Evolutionary conservation across 306 rosid species (phyloP).

Genomic region (Crataegus laevigata): DNA sequence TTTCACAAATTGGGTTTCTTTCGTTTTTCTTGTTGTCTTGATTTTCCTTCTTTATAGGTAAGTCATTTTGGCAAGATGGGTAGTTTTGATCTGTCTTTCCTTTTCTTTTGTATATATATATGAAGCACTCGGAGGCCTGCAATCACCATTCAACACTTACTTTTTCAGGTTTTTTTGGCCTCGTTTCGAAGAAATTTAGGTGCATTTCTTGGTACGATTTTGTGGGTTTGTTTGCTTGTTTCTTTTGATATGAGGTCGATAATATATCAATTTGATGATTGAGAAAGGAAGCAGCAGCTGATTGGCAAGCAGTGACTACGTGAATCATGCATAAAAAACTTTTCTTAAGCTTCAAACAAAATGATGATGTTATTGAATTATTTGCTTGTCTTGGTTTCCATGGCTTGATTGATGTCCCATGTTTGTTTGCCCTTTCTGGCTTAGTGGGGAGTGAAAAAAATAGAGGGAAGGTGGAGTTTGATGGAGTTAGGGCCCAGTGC

Average conservation of each 20-base stretch:
- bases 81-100: background rate
- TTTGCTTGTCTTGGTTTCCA: slow-evolving; percentile 5
- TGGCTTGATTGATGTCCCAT: slow-evolving; percentile 15
- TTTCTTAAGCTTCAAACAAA: slow-evolving; percentile 51
- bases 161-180: background rate
- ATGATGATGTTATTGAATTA: slow-evolving; percentile 20
- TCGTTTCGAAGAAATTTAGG: background rate
- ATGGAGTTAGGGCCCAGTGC: slow-evolving; percentile 30
- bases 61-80: background rate
- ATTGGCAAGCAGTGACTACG: slow-evolving; percentile 25
- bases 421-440: slow-evolving; percentile 15
- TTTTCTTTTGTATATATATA: background rate
- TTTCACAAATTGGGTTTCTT: background rate
- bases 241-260: background rate
- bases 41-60: background rate
- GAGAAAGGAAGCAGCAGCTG: slow-evolving; percentile 22
- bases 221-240: background rate
- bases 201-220: slow-evolving; percentile 3
- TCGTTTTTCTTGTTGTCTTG: background rate
- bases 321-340: slow-evolving; percentile 27
- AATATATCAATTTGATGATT: slow-evolving; percentile 2
- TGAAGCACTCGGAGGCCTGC: background rate
- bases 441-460: background rate
- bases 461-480: slow-evolving; percentile 19
- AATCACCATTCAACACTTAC: background rate